These are phyloP conservation scores for Phoma sp. DNA, from an alignment of 2,329 filamentous ascomycete species.

Conservation along the genomic window DNA sequence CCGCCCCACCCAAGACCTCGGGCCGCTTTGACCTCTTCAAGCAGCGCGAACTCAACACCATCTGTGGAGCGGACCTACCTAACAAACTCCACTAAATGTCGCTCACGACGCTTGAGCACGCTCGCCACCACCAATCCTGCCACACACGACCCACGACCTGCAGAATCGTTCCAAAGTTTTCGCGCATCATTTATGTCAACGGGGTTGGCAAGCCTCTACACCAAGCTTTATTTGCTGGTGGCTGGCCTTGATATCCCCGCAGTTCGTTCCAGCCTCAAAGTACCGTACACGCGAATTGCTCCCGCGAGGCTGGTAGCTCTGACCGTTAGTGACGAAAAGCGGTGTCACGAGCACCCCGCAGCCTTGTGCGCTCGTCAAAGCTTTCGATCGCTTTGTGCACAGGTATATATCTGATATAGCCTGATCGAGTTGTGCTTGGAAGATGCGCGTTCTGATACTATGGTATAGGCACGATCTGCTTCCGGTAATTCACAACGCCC, in stretches of 20 bases:
- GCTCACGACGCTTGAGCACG: neutral
- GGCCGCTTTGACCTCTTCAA: slow-evolving; percentile 4
- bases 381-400: slow-evolving; percentile 15
- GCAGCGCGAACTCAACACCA: slow-evolving; percentile 18
- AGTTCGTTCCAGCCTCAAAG: slow-evolving; percentile 7
- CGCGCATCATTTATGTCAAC: neutral
- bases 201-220: neutral
- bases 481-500: too few relatives aligned
- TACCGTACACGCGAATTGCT: neutral
- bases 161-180: neutral
- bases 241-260: slow-evolving; percentile 13
- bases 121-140: slow-evolving; percentile 10
- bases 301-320: slow-evolving; percentile 6
- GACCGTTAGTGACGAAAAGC: neutral
- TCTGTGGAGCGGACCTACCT: slow-evolving; percentile 2
- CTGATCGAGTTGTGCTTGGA: neutral
- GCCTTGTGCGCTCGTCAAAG: slow-evolving; percentile 4
- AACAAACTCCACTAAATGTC: slow-evolving; percentile 13
- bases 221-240: slow-evolving; percentile 8
- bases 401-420: neutral
- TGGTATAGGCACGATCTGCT: neutral
- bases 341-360: slow-evolving; percentile 8
- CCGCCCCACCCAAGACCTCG: slow-evolving; percentile 13
- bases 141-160: neutral
- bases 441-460: neutral